Base-by-base conservation (phyloP, 1,284 basidiomycete genomes). In the Ustilago nuda region DNA sequence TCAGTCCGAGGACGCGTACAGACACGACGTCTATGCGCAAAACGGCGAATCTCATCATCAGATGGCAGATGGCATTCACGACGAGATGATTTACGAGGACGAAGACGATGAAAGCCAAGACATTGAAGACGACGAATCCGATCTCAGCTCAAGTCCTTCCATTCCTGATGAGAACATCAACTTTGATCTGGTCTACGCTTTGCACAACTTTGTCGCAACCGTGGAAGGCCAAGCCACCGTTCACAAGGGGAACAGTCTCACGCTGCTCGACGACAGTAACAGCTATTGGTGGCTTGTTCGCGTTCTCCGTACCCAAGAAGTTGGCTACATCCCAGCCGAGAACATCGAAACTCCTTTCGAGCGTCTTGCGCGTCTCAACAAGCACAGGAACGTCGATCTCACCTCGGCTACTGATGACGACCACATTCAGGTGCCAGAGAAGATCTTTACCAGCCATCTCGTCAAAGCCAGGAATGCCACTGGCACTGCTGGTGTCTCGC, bases 341-440 rank as follows among this genome's bases (percentile, higher is more conserved):
- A 99, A 99, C 86, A 98, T 99, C 82, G 97, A 99, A 87, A 99
- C 97, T 0, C 97, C 96, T 0, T 98, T 95, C 82, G 96, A 99
- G 86, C 90, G 96, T 54, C 90, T 99, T 27, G 96, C 96, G 0
- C 89, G 96, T 68, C 89, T 99, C 66, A 99, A 99, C 88, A 98
- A 98, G 86, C 95, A 98, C 86, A 90, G 95, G 41, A 99, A 99
- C 86, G 93, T 99, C 65, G 96, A 98, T 57, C 79, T 85, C 67
- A 80, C 84, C 23, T 80, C 79, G 8, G 84, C 84, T 4, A 85
- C 82, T 37, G 82, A 84, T 30, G 80, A 84, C 23, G 84, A 85
- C 52, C 82, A 83, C 63, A 82, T 79, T n/a, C 78, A 83, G 56
- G 81, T 81, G 7, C 78, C 82, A 2, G 66, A 69, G 41, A 72